Evolutionary conservation across 805 yeast genomes (phyloP), one percentile per base, ranked within the genome.

Genomic region (Lachancea sp.): DNA sequence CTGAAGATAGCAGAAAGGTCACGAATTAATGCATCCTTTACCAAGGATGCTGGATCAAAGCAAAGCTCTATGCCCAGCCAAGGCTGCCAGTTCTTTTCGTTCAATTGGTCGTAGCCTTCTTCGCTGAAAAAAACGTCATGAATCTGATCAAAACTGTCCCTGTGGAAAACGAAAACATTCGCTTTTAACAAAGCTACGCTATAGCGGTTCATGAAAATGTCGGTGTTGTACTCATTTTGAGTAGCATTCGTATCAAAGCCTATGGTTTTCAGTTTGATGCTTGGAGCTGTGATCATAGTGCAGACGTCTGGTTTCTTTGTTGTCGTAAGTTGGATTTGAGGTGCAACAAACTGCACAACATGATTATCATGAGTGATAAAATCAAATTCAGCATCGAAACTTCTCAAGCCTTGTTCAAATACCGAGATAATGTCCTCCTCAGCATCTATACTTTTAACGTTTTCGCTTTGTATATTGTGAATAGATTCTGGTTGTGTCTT

Each of bases 51-150:
- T 15, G 74, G 68, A 37, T 78, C 78, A 46, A 76, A 72, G 46
- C 84, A 77, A 17, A 80, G 67, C 52, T 86, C 95, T 35, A 76
- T 57, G 1, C 89, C 87, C 24, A 88, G 59, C 87, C 95, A 89
- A 0, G 96, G 94, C 2, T 96, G 96, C 97, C 96, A 89, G 15
- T 65, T 65, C 3, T 61, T 42, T 4, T 47, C 47, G 6, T 46
- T 43, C 5, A 53, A 59, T 2, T 83, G 73, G 1, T 95, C 92
- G 61, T 86, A 88, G 2, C 74, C 64, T 9, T 63, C 60, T 9
- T 65, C 61, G 31, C 74, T 71, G 49, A 73, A 70, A 23, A 70
- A 67, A 8, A 70, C 51, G 37, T 68, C 69, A 4, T 70, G 66
- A 17, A 68, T 58, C 20, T 60, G 52, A 16, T 60, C 52, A 29